Percentiles rank a stretch among this genome's conserved stretches.
phyloP scores from a whole-genome alignment of 2,329 filamentous ascomycete genomes.

The Cercospora sp. region DNA sequence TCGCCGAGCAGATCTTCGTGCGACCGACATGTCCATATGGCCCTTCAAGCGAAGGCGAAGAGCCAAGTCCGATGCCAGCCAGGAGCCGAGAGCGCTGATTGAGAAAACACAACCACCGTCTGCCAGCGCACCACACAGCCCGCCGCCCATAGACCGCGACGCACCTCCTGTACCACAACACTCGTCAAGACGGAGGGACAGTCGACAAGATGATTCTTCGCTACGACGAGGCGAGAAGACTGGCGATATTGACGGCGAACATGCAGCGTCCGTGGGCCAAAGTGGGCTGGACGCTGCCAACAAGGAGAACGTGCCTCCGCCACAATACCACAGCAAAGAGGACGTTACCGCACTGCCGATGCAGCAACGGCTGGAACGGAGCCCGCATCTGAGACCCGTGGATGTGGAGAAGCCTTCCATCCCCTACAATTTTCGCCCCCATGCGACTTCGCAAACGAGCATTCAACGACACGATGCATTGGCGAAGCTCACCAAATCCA shows the following conservation, averaged over 20 bases:
- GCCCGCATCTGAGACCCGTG: conserved; percentile 51
- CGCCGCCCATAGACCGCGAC: conserved; percentile 25
- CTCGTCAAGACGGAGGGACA: conserved; percentile 7
- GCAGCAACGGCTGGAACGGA: conserved; percentile 44
- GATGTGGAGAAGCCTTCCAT: conserved; percentile 43
- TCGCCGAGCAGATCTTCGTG: conserved; percentile 5
- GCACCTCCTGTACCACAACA: conserved; percentile 22
- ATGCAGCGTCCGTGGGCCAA: conserved; percentile 12
- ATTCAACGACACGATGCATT: conserved; percentile 28
- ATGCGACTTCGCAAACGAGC: conserved; percentile 35
- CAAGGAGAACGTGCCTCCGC: conserved; percentile 31
- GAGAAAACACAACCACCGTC: conserved; percentile 46
- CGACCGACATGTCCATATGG: conserved; percentile 71
- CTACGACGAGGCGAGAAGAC: conserved; percentile 1
- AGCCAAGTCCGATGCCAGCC: conserved; percentile 17
- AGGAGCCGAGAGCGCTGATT: conserved; percentile 48
- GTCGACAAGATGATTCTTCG: background rate
- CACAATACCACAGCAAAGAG: conserved; percentile 40
- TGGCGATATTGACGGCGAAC: conserved; percentile 16
- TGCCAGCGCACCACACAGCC: conserved; percentile 14
- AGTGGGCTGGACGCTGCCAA: conserved; percentile 16
- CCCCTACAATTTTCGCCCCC: conserved; percentile 46
- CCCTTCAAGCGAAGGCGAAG: conserved; percentile 71
- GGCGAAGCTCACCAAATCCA: conserved; percentile 27
- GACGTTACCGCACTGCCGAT: conserved; percentile 51